Percentiles rank a stretch among this genome's conserved stretches.
Conservation (phyloP, 129 eudicot species). For the Escallonia herrerae region DNA sequence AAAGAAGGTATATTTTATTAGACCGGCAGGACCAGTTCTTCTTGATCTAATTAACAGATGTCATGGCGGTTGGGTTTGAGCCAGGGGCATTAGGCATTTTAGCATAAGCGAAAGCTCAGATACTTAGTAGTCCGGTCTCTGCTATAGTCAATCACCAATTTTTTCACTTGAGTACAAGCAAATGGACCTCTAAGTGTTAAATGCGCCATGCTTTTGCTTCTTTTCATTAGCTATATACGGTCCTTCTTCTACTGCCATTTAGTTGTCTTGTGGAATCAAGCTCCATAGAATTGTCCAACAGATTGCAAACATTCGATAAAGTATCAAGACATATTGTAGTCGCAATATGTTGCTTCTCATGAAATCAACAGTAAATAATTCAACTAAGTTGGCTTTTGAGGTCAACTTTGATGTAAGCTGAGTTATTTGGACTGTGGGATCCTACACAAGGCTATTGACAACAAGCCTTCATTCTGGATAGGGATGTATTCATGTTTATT, state of each 20-base stretch:
- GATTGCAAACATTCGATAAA: neutral
- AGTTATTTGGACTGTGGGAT: too few species aligned
- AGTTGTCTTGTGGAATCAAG: neutral
- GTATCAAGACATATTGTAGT: slow-evolving; percentile 3
- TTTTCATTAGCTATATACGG: slow-evolving; percentile 1
- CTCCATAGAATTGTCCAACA: neutral
- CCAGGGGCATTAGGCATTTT: neutral
- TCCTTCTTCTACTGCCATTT: neutral
- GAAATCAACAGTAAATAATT: neutral
- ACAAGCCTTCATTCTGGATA: too few species aligned
- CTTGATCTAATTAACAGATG: neutral
- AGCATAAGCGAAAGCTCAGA: too few species aligned
- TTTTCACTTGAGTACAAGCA: too few species aligned
- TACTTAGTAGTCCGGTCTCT: neutral
- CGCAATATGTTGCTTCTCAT: neutral
- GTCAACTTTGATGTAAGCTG: too few species aligned
- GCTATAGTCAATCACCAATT: too few species aligned
- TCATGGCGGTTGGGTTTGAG: slow-evolving; percentile 2
- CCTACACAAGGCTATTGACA: too few species aligned
- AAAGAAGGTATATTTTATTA: too few species aligned
- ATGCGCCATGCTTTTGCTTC: neutral
- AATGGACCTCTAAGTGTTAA: too few species aligned
- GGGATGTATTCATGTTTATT: neutral
- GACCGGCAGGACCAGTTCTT: too few species aligned
- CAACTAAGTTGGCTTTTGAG: neutral